Conservation (phyloP, 2,329 filamentous ascomycete species). For the Harringtonia aguacate region DNA sequence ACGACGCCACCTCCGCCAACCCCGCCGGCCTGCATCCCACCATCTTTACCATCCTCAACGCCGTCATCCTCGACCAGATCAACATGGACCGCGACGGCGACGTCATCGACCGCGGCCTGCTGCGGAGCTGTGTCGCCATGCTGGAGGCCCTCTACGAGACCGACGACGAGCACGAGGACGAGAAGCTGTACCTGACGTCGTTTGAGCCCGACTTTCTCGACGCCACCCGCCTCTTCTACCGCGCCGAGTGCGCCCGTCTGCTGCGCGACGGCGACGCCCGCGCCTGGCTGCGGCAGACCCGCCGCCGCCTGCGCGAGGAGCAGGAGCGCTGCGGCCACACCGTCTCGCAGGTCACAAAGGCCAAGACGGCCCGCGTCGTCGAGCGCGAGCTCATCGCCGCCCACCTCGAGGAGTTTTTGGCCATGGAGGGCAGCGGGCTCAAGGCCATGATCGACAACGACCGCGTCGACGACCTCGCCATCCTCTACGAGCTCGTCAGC, state of each 20-base stretch:
- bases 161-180: constrained; percentile 62
- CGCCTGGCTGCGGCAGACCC: constrained; percentile 69
- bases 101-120: constrained; percentile 70
- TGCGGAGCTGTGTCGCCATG: constrained; percentile 82
- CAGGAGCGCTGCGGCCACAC: constrained; percentile 73
- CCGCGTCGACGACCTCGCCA: constrained; percentile 63
- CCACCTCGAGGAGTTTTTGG: constrained; percentile 72
- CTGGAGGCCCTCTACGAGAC: constrained; percentile 79
- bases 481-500: constrained; percentile 69
- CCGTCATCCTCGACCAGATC: constrained; percentile 81
- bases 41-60: constrained; percentile 68
- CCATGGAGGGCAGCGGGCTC: constrained; percentile 75
- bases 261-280: constrained; percentile 71
- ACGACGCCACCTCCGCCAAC: constrained; percentile 18
- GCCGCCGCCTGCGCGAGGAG: constrained; percentile 69
- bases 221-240: constrained; percentile 65
- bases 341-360: constrained; percentile 59
- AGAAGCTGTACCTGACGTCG: constrained; percentile 71
- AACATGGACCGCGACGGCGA: constrained; percentile 87
- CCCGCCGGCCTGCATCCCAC: constrained; percentile 17
- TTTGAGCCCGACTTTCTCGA: constrained; percentile 74
- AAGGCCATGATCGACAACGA: constrained; percentile 89
- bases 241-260: constrained; percentile 60
- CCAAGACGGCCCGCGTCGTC: constrained; percentile 65
- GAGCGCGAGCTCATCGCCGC: constrained; percentile 69